Percentiles rank a stretch among this genome's conserved stretches.
Evolutionary conservation across 176 grass and related monocot species (phyloP).

Genomic region (Eremochloa ophiuroides): DNA sequence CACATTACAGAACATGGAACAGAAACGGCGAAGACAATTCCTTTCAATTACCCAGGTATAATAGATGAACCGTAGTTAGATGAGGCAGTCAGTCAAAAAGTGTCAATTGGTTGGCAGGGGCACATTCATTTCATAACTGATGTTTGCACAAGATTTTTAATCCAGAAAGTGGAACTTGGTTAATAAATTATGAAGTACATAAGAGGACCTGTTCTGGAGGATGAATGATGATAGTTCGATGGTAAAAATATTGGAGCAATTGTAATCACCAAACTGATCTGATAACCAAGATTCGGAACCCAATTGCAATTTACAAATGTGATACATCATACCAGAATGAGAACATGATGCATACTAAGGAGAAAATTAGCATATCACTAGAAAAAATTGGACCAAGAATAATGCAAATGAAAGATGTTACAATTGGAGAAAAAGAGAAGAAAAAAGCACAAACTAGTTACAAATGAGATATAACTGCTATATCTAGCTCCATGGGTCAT

Average conservation of each 20-base stretch:
- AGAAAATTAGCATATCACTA: conserved; percentile 15
- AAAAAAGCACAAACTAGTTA: conserved; percentile 13
- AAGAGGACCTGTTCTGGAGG: background rate
- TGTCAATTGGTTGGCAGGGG: background rate
- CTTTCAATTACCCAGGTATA: background rate
- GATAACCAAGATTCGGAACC: background rate
- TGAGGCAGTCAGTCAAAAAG: background rate
- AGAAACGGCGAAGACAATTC: background rate
- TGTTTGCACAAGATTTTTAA: background rate
- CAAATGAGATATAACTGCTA: conserved; percentile 21
- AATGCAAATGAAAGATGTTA: conserved; percentile 16
- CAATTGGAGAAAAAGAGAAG: background rate
- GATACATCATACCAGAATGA: background rate
- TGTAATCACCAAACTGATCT: background rate
- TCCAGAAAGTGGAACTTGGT: background rate
- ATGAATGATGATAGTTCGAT: background rate
- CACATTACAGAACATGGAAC: background rate
- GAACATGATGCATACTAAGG: background rate
- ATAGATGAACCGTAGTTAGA: background rate
- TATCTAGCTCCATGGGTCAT: conserved; percentile 93
- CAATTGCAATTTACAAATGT: conserved; percentile 32
- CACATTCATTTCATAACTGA: background rate
- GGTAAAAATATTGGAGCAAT: background rate
- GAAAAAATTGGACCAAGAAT: conserved; percentile 7
- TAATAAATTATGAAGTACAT: background rate